These are phyloP conservation scores for Capsicum baccatum DNA, from an alignment of 257 asterid genomes.

Conservation along the genomic window DNA sequence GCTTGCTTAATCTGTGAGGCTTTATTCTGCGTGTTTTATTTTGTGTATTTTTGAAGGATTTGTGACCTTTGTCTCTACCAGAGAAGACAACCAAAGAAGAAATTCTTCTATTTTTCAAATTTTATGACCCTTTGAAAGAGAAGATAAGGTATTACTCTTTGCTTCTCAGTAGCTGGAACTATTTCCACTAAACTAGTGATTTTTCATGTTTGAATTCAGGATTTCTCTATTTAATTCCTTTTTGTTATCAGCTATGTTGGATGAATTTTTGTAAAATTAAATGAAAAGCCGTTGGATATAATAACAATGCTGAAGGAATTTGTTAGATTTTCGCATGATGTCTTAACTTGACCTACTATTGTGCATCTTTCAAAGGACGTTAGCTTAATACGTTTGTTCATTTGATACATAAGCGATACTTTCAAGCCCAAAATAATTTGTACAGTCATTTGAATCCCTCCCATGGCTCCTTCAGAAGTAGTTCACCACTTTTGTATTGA, in stretches of 20 bases:
- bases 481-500: too few relatives aligned
- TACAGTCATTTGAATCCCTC: too few relatives aligned
- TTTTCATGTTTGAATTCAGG: not conserved
- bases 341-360: too few relatives aligned
- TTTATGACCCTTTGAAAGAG: constrained; percentile 70
- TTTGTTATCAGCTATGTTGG: constrained; percentile 63
- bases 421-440: too few relatives aligned
- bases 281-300: constrained; percentile 60
- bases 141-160: constrained; percentile 52
- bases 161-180: constrained; percentile 12
- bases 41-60: not conserved
- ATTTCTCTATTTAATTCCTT: not conserved
- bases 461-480: too few relatives aligned
- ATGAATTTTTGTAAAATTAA: constrained; percentile 65
- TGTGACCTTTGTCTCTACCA: not conserved
- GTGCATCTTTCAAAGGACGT: too few relatives aligned
- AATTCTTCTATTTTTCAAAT: constrained; percentile 71
- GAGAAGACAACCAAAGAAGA: constrained; percentile 50
- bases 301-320: constrained; percentile 59
- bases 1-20: constrained; percentile 19
- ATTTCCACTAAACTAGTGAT: too few relatives aligned
- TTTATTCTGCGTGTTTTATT: not conserved
- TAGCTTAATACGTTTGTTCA: too few relatives aligned
- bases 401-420: too few relatives aligned
- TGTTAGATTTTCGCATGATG: constrained; percentile 54